Evolutionary conservation across 805 yeast species (phyloP).

Genomic region (Metschnikowia amazonensis): DNA sequence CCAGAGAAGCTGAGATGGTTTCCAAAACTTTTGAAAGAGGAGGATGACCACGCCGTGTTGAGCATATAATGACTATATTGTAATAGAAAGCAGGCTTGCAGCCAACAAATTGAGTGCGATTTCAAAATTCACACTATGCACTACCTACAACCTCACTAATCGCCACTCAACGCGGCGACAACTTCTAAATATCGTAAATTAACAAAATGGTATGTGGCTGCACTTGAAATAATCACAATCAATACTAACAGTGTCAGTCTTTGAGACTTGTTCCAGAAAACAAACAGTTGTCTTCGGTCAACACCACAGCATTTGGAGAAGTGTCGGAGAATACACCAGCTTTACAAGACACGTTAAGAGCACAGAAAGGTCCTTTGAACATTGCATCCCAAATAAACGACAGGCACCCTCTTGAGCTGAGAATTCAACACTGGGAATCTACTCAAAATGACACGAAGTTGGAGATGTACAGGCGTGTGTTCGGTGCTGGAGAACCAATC

Average conservation of each 20-base stretch:
- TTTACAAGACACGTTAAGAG: slow-evolving; percentile 64
- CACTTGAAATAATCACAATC: not conserved
- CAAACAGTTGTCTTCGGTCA: slow-evolving; percentile 43
- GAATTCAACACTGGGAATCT: slow-evolving; percentile 75
- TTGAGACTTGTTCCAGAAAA: slow-evolving; percentile 55
- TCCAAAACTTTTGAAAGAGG: slow-evolving; percentile 42
- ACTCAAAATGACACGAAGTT: slow-evolving; percentile 66
- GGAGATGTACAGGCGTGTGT: slow-evolving; percentile 76
- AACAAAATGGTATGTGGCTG: slow-evolving; percentile 12
- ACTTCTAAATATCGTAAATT: not conserved
- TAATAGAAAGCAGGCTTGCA: not conserved
- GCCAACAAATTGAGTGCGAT: slow-evolving; percentile 1
- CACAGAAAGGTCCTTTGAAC: slow-evolving; percentile 59
- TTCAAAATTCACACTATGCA: slow-evolving; percentile 1
- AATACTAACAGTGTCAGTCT: slow-evolving; percentile 29
- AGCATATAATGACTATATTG: not conserved
- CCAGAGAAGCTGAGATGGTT: slow-evolving; percentile 46
- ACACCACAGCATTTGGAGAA: slow-evolving; percentile 49
- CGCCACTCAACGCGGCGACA: slow-evolving; percentile 1
- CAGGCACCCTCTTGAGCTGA: slow-evolving; percentile 81
- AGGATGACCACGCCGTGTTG: not conserved
- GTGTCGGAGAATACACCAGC: slow-evolving; percentile 66
- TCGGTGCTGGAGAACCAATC: slow-evolving; percentile 93
- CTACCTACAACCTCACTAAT: slow-evolving; percentile 2
- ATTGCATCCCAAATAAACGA: slow-evolving; percentile 62